Evolutionary conservation across 306 rosid species (phyloP), one percentile per base, ranked within the genome.

Genomic region (Lagenaria siceraria): DNA sequence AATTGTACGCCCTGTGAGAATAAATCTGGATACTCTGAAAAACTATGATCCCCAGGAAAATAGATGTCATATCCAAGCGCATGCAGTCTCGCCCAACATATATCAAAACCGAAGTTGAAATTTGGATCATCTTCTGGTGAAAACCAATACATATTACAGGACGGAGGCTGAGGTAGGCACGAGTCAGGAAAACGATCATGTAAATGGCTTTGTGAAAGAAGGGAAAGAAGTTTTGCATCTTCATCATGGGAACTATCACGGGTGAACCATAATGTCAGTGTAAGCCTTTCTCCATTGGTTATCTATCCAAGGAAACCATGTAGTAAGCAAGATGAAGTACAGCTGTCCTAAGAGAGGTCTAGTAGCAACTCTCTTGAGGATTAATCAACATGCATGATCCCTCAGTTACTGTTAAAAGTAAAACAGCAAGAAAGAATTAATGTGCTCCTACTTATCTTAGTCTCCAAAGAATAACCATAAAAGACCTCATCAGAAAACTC

Each of bases 261-360:
- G 71, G 85, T 95, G 87, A 92, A 88, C 97, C 99, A 95, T 78
- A 95, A 78, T 74, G 99, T 85, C 76, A 95, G 90, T 4, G 97
- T 92, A 66, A 92, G 93, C 48, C 99, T 92, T 88, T 95, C 99
- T 40, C 99, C 99, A 74, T 80, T 86, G 64, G 81, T 89, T 77
- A 92, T 82, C 99, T 92, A 91, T 70, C 80, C 78, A 79, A 84
- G 52, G 74, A 75, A 55, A 80, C 78, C 48, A 74, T 6, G 78
- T 18, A 8, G 63, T 74, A 53, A 74, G 78, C 64, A 74, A 53
- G 64, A 51, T 27, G 46, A 51, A 31, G 15, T 31, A 74, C n/a
- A 22, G 31, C 49, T 53, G 40, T 71, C 40, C 51, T 48, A 71
- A 48, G 40, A 24, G n/a, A 14, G 55, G 76, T 21, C 59, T 71